Evolutionary conservation across 2,329 filamentous ascomycete genomes (phyloP), one percentile per base, ranked within the genome.

Genomic region (Colletotrichum tamarilloi): DNA sequence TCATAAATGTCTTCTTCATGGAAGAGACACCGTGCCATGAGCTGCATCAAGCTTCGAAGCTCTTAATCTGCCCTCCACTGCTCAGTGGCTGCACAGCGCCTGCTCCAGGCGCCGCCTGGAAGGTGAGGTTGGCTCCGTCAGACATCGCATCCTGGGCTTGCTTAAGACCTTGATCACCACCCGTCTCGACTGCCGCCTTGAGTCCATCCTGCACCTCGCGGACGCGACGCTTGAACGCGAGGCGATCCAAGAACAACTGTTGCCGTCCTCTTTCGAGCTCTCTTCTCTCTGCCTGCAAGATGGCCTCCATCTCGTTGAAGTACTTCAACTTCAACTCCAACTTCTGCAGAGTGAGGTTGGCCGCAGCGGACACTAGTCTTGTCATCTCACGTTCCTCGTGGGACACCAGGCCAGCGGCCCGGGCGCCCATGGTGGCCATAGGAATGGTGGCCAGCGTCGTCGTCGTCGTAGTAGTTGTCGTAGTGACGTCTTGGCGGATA

Each of bases 361-460:
- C 94, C 0, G 95, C 95, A 6, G 95, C 93, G 2, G 95, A 96
- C 11, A 99, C 94, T 59, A 98, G 91, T 19, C 95, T 93, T 24
- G 95, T 97, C 91, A 98, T 97, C 83, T 98, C 95, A 71, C 97
- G 94, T 83, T 99, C 97, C 82, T 98, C 96, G 78, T 98, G 95
- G 3, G 96, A 98, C 32, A 96, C 95, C 42, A 99, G 91, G 4
- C 93, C 97, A 8, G 94, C 93, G 1, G 95, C 91, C 74, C 97
- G 94, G 2, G 94, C 95, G 14, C 95, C 95, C 75, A 96, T 93
- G 9, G 95, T 90, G 22, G 94, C 95, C 62, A 99, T 89, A 2
- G 95, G 95, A 69, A 98, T 92, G 35, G 92, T 95, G 7, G 95
- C 91, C 63, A 95, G 82, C 4, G 87, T 84, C 4, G 82, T 83